A percentile compares a stretch with the other conserved stretches of the same genome.
Evolutionary conservation across 345 rosid genomes (phyloP).

Genomic region (Gossypium herbaceum): DNA sequence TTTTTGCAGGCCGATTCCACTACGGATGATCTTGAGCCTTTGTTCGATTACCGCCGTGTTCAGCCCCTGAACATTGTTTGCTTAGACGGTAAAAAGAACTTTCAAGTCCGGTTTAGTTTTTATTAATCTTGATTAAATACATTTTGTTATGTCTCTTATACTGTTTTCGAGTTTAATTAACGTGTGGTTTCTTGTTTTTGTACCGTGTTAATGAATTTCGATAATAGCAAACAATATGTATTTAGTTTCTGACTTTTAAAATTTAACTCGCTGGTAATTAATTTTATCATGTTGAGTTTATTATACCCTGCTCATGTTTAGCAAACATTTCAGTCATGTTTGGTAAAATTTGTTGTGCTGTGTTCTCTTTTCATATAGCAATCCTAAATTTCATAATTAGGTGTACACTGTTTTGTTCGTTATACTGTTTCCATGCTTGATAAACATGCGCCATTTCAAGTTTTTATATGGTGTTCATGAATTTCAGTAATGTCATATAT

Average conservation of each 20-base stretch:
- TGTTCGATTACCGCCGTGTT: constrained; percentile 72
- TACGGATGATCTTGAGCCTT: constrained; percentile 65
- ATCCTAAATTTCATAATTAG: too few relatives aligned
- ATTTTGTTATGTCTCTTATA: background rate
- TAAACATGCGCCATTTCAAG: background rate
- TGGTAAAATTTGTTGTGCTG: too few relatives aligned
- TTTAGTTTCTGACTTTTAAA: too few relatives aligned
- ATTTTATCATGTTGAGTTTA: too few relatives aligned
- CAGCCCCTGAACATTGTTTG: constrained; percentile 45
- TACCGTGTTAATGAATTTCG: background rate
- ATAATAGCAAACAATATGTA: background rate
- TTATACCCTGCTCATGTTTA: too few relatives aligned
- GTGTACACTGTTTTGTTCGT: background rate
- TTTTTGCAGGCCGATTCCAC: constrained; percentile 42
- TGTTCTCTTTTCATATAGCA: too few relatives aligned
- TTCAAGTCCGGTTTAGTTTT: too few relatives aligned
- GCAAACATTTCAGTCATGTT: too few relatives aligned
- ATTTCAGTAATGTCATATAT: background rate
- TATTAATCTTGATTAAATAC: background rate
- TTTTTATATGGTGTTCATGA: background rate
- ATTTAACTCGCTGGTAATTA: too few relatives aligned
- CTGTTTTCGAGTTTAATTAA: background rate
- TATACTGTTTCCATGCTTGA: background rate
- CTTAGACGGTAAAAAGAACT: constrained; percentile 41
- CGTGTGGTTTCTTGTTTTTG: background rate